A percentile compares a stretch with the other conserved stretches of the same genome.
These are phyloP conservation scores for Onygena corvina DNA, from an alignment of 2,329 filamentous ascomycete genomes.

Conservation along the genomic window DNA sequence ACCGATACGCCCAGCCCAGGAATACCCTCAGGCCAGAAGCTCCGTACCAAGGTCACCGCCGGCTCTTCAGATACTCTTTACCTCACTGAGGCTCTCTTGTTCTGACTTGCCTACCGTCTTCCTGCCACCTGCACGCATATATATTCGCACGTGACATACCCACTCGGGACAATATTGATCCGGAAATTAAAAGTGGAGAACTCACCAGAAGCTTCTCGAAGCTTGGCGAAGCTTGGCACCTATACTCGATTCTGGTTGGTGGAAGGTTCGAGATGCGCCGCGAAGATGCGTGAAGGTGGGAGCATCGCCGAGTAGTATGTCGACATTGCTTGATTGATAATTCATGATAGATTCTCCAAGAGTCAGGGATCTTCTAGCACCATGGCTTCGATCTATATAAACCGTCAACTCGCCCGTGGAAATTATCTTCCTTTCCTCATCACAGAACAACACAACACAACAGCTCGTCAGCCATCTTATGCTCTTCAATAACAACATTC, in stretches of 20 bases:
- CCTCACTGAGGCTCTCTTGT: not conserved
- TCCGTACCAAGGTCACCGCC: not conserved
- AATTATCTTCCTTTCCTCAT: constrained; percentile 2
- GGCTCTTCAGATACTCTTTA: not conserved
- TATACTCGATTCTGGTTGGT: too few relatives aligned
- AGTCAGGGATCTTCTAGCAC: constrained; percentile 9
- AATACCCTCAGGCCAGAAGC: not conserved
- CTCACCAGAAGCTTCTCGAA: not conserved
- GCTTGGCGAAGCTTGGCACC: not conserved
- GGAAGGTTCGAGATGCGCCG: too few relatives aligned
- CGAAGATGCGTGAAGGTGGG: not conserved
- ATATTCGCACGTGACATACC: not conserved
- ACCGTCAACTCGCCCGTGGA: constrained; percentile 4
- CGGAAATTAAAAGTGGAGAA: not conserved
- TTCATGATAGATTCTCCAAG: not conserved
- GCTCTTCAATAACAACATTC: constrained; percentile 7
- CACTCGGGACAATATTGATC: not conserved
- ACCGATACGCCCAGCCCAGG: not conserved
- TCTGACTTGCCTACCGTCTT: not conserved
- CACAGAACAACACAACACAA: constrained; percentile 8
- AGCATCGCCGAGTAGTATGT: not conserved
- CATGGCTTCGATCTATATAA: constrained; percentile 12
- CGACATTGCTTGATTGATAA: not conserved
- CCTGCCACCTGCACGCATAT: not conserved
- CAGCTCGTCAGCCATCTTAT: not conserved